A percentile compares a stretch with the other conserved stretches of the same genome.
phyloP scores from a whole-genome alignment of 2,329 filamentous ascomycete genomes.

The Rhinocladiella mackenziei region DNA sequence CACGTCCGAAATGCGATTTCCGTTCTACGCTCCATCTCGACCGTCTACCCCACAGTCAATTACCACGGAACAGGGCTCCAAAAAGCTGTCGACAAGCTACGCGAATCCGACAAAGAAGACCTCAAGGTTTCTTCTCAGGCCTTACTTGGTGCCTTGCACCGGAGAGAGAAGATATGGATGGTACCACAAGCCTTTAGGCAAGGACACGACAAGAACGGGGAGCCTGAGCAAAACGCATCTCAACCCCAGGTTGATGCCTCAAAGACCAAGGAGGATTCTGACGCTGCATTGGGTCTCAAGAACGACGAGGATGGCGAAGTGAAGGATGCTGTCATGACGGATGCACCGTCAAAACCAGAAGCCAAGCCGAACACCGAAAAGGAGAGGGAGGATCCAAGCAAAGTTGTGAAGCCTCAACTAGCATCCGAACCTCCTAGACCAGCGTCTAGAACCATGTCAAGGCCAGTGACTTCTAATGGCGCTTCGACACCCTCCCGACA shows the following conservation, averaged over 20 bases:
- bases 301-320: slow-evolving; percentile 44
- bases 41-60: slow-evolving; percentile 82
- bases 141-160: slow-evolving; percentile 46
- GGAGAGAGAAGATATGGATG: slow-evolving; percentile 48
- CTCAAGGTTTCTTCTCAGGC: slow-evolving; percentile 50
- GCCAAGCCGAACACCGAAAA: slow-evolving; percentile 18
- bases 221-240: slow-evolving; percentile 10
- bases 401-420: slow-evolving; percentile 9
- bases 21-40: slow-evolving; percentile 73
- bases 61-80: slow-evolving; percentile 65
- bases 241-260: slow-evolving; percentile 21
- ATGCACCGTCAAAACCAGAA: slow-evolving; percentile 30
- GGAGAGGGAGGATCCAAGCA: slow-evolving; percentile 14
- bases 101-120: slow-evolving; percentile 46
- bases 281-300: slow-evolving; percentile 32
- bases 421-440: slow-evolving; percentile 16
- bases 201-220: slow-evolving; percentile 20
- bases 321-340: slow-evolving; percentile 44
- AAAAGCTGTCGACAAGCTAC: slow-evolving; percentile 41
- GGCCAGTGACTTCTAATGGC: slow-evolving; percentile 9
- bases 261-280: slow-evolving; percentile 28
- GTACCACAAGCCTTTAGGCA: slow-evolving; percentile 45
- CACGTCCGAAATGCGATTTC: slow-evolving; percentile 95
- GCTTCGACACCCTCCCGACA: slow-evolving; percentile 19
- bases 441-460: slow-evolving; percentile 8